Evolutionary conservation across 805 yeast genomes (phyloP).

Genomic region (Pichia deserticola): DNA sequence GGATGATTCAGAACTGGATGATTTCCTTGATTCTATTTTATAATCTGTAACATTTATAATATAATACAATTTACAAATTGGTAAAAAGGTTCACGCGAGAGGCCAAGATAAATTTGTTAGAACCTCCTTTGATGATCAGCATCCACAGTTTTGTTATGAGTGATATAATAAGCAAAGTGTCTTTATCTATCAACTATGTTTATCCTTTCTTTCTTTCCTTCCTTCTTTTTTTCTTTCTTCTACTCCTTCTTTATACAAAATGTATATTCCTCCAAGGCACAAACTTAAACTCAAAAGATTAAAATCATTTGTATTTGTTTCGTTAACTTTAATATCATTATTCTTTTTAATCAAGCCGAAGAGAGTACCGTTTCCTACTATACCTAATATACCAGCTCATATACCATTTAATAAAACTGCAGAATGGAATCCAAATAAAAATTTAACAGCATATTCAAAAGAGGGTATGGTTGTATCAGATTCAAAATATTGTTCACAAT

Average conservation of each 20-base stretch:
- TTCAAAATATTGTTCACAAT: constrained; percentile 50
- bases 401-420: constrained; percentile 30
- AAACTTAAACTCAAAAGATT: background rate
- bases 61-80: background rate
- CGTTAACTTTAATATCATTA: background rate
- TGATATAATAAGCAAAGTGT: too few relatives aligned
- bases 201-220: background rate
- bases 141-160: too few relatives aligned
- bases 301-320: background rate
- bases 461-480: constrained; percentile 66
- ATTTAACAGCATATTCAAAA: constrained; percentile 33
- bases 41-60: background rate
- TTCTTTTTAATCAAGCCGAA: background rate
- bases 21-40: constrained; percentile 11
- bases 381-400: constrained; percentile 23
- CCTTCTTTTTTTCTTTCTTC: background rate
- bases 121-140: too few relatives aligned
- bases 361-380: constrained; percentile 9
- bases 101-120: too few relatives aligned
- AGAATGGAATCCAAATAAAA: constrained; percentile 34
- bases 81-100: too few relatives aligned
- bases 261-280: constrained; percentile 9
- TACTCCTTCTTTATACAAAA: background rate
- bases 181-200: too few relatives aligned
- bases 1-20: constrained; percentile 5